Conservation (phyloP, 495 filamentous ascomycete species). For the Clavariopsis aquatica region DNA sequence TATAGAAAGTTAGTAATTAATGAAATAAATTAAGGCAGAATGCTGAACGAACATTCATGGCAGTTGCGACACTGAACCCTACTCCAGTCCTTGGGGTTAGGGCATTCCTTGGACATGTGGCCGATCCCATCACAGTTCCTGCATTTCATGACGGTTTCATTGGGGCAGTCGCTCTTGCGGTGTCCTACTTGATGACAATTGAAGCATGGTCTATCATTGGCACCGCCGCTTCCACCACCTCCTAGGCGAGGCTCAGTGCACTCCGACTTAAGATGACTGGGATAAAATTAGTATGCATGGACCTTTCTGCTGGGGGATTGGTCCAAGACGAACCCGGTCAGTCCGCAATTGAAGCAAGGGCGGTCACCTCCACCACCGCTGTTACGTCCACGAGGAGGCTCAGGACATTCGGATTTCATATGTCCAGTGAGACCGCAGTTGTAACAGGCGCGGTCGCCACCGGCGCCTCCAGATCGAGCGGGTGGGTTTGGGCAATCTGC, state of each 20-base stretch:
- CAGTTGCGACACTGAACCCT: conserved; percentile 39
- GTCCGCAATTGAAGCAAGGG: conserved; percentile 35
- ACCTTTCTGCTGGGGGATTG: background rate
- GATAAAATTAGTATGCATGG: conserved; percentile 25
- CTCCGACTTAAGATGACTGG: conserved; percentile 63
- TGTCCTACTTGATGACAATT: conserved; percentile 49
- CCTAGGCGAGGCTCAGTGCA: conserved; percentile 63
- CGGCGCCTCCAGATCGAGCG: conserved; percentile 56
- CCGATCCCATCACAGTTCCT: conserved; percentile 73
- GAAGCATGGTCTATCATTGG: conserved; percentile 59
- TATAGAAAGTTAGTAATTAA: background rate
- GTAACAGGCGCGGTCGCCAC: conserved; percentile 56
- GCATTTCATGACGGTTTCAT: conserved; percentile 58
- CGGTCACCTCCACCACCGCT: conserved; percentile 70
- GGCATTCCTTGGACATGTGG: conserved; percentile 53
- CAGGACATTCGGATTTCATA: conserved; percentile 63
- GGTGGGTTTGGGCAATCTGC: conserved; percentile 64
- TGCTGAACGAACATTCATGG: conserved; percentile 39
- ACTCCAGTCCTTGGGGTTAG: conserved; percentile 32
- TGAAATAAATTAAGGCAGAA: background rate
- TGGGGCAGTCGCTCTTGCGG: conserved; percentile 56
- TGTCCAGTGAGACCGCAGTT: conserved; percentile 51
- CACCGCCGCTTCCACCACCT: conserved; percentile 73
- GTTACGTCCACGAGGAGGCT: conserved; percentile 63
- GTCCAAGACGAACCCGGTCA: conserved; percentile 23